Conservation (phyloP, 176 grass and related monocot genomes). For the Sorghum bicolor region Sorghum_bicolor_NCBIv3 NC_012870.2:54127001-54127500, state of each 20-base stretch:
- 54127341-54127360: neutral
- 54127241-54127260: neutral
- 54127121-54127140: conserved; percentile 39
- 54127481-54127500: conserved; percentile 49
- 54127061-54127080: conserved; percentile 32
- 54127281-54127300: neutral
- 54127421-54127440: conserved; percentile 29
- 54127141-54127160: conserved; percentile 47
- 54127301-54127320: neutral
- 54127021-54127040: conserved; percentile 30
- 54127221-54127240: neutral
- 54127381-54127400: neutral
- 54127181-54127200: conserved; percentile 71
- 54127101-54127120: conserved; percentile 38
- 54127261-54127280: neutral
- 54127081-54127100: conserved; percentile 30
- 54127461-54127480: conserved; percentile 34
- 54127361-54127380: neutral
- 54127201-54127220: conserved; percentile 53
- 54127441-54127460: conserved; percentile 33
- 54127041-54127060: conserved; percentile 32
- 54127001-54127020: conserved; percentile 12
- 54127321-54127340: neutral
- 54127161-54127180: conserved; percentile 64
- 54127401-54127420: conserved; percentile 23